These are phyloP conservation scores for Chrysosporium queenslandicum DNA, from an alignment of 2,329 filamentous ascomycete species.

Conservation along the genomic window DNA sequence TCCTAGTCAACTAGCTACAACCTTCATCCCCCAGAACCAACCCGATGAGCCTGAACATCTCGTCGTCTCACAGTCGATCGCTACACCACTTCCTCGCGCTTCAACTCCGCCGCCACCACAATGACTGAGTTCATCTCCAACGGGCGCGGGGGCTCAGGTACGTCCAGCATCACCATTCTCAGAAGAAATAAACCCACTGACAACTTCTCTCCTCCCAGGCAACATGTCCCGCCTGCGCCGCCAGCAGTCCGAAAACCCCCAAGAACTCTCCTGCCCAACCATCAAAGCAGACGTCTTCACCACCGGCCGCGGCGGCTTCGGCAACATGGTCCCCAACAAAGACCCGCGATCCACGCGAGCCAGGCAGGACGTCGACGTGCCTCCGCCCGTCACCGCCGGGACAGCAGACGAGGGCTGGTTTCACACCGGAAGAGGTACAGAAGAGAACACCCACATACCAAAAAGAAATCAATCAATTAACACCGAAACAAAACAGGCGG, in stretches of 20 bases:
- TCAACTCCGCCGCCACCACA: background rate
- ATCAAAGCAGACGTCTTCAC: constrained; percentile 78
- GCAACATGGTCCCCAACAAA: constrained; percentile 71
- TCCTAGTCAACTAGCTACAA: no score
- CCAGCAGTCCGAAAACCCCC: constrained; percentile 37
- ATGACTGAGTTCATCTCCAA: constrained; percentile 11
- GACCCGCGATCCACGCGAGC: constrained; percentile 59
- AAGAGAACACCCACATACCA: background rate
- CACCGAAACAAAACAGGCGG: background rate
- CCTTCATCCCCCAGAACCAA: no score
- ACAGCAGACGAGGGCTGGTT: constrained; percentile 29
- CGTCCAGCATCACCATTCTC: no score
- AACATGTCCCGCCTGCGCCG: constrained; percentile 12
- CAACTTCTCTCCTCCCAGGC: background rate
- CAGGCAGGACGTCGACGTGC: constrained; percentile 69
- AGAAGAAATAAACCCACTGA: no score
- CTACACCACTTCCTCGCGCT: no score
- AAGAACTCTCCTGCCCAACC: constrained; percentile 65
- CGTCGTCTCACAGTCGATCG: no score
- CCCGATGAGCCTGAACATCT: no score
- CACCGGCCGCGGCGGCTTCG: constrained; percentile 76
- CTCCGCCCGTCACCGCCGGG: constrained; percentile 26
- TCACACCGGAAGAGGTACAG: constrained; percentile 37
- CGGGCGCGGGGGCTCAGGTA: constrained; percentile 13
- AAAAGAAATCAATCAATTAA: background rate